Evolutionary conservation across 306 rosid genomes (phyloP).

Genomic region (Gillenia trifoliata): DNA sequence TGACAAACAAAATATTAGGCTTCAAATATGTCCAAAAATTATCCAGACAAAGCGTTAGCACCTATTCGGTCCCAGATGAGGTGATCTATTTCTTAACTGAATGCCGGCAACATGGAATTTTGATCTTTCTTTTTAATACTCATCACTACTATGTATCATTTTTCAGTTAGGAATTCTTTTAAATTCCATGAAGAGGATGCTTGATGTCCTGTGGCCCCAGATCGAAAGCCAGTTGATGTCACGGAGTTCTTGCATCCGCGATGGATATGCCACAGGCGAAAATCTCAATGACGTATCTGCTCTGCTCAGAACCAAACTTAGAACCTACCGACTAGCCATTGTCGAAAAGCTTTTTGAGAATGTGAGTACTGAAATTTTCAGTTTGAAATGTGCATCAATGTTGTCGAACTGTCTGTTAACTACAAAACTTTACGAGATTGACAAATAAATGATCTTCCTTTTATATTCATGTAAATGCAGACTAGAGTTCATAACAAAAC

Average conservation of each 20-base stretch:
- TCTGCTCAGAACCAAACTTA: constrained; percentile 25
- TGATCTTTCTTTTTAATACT: background rate
- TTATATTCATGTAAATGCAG: constrained; percentile 12
- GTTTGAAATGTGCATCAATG: background rate
- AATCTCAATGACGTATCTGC: constrained; percentile 21
- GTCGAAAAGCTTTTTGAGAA: constrained; percentile 34
- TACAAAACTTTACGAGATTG: background rate
- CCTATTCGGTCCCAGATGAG: constrained; percentile 28
- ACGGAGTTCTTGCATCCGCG: constrained; percentile 19
- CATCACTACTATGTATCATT: background rate
- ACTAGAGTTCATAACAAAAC: constrained; percentile 24
- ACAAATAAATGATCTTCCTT: background rate
- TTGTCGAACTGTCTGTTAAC: background rate
- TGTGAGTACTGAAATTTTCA: constrained; percentile 5
- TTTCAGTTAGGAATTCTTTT: constrained; percentile 26
- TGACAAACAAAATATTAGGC: constrained; percentile 31
- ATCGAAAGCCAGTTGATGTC: constrained; percentile 27
- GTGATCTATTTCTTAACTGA: background rate
- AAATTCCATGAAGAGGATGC: constrained; percentile 29
- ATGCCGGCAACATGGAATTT: background rate
- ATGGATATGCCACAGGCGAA: constrained; percentile 18
- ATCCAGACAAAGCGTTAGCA: constrained; percentile 18
- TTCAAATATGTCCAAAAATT: constrained; percentile 30
- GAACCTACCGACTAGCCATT: constrained; percentile 27
- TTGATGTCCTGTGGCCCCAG: constrained; percentile 29